Conservation (phyloP, 2,329 filamentous ascomycete genomes). For the Colletotrichum brevisporum region DNA sequence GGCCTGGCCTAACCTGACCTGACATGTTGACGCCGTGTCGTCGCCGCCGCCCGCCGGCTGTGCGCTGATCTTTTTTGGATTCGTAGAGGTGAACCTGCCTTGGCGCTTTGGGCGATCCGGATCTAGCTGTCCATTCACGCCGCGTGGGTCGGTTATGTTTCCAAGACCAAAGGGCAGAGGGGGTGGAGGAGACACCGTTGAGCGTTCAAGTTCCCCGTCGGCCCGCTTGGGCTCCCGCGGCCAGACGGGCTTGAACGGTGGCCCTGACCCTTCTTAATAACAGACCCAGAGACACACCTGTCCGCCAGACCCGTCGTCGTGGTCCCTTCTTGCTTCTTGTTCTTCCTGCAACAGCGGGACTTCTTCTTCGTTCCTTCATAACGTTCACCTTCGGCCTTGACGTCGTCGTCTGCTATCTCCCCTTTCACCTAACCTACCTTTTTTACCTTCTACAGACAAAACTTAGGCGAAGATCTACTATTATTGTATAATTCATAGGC, state of each 20-base stretch:
- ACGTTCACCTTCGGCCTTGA: conserved; percentile 10
- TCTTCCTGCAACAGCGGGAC: conserved; percentile 30
- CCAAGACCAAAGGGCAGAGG: conserved; percentile 14
- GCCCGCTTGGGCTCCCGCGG: conserved; percentile 34
- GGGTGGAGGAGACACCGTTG: conserved; percentile 20
- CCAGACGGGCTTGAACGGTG: conserved; percentile 34
- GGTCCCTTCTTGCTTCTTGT: conserved; percentile 21
- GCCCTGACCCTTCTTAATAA: conserved; percentile 39
- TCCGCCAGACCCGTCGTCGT: conserved; percentile 22
- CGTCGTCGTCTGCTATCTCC: conserved; percentile 4
- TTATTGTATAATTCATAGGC: conserved; percentile 14
- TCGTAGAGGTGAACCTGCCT: conserved; percentile 12
- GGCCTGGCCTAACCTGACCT: conserved; percentile 22
- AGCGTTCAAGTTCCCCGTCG: conserved; percentile 34
- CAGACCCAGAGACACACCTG: conserved; percentile 30
- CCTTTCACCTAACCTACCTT: not conserved
- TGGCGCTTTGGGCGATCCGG: conserved; percentile 37
- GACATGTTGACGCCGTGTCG: conserved; percentile 36
- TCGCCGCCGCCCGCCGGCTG: conserved; percentile 19
- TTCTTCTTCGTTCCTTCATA: conserved; percentile 27
- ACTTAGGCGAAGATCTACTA: not conserved
- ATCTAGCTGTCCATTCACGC: conserved; percentile 5
- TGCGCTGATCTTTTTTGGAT: conserved; percentile 15
- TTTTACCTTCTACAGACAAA: not conserved
- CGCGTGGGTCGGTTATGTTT: conserved; percentile 29